Conservation (phyloP, 202 grass and related monocot species). For the Setaria italica region DNA sequence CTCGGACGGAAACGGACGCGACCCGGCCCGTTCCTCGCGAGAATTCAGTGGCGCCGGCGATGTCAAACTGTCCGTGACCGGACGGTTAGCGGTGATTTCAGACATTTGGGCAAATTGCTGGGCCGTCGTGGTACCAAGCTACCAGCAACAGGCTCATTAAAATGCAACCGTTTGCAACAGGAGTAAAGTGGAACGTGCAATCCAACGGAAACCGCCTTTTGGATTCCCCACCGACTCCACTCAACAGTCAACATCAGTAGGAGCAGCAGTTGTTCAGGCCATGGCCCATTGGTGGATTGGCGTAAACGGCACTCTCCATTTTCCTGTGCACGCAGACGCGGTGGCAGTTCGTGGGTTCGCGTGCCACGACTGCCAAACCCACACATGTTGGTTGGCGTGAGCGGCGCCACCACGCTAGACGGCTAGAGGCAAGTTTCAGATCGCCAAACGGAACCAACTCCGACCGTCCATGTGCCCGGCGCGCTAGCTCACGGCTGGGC, state of each 20-base stretch:
- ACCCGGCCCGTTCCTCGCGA: too few species aligned
- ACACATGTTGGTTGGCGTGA: conserved; percentile 21
- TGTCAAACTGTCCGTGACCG: too few species aligned
- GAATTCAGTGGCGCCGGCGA: too few species aligned
- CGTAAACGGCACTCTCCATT: conserved; percentile 42
- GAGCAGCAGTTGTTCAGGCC: background rate
- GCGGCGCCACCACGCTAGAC: background rate
- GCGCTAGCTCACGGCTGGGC: background rate
- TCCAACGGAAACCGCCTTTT: background rate
- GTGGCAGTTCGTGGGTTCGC: background rate
- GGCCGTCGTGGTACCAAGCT: background rate
- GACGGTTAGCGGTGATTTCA: too few species aligned
- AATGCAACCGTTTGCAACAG: background rate
- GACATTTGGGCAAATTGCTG: background rate
- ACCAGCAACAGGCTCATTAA: too few species aligned
- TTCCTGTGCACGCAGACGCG: background rate
- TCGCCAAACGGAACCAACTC: background rate
- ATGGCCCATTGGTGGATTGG: background rate
- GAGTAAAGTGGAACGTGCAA: background rate
- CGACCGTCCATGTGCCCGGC: conserved; percentile 32
- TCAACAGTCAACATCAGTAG: background rate
- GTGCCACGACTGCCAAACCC: conserved; percentile 15
- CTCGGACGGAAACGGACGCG: too few species aligned
- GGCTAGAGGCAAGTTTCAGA: background rate
- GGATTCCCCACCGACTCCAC: background rate